Percentiles rank a stretch among this genome's conserved stretches.
phyloP scores from a whole-genome alignment of 2,329 filamentous ascomycete genomes.

The Orbilia blumenaviensis region DNA sequence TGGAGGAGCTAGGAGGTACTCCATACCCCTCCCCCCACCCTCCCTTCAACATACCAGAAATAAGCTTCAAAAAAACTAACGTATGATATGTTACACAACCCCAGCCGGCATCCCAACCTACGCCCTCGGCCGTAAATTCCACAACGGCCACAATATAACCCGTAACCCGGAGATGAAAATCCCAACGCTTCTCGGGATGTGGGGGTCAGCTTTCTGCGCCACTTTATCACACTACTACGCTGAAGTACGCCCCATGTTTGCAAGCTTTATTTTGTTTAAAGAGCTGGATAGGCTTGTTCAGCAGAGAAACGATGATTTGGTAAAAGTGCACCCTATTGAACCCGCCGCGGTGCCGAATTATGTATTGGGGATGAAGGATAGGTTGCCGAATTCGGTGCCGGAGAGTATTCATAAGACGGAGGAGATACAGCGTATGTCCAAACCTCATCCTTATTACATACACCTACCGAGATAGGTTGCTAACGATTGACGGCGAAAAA shows the following conservation, averaged over 20 bases:
- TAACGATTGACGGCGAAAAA: neutral
- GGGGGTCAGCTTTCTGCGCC: conserved; percentile 94
- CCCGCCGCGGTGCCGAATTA: conserved; percentile 92
- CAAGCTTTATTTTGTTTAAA: conserved; percentile 76
- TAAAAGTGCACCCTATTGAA: conserved; percentile 93
- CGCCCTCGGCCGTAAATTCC: conserved; percentile 85
- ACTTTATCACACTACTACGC: conserved; percentile 96
- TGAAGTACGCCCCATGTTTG: conserved; percentile 84
- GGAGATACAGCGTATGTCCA: conserved; percentile 36
- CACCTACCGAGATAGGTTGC: neutral
- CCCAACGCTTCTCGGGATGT: conserved; percentile 89
- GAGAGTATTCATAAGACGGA: conserved; percentile 75
- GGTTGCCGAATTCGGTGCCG: conserved; percentile 79
- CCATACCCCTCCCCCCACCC: neutral
- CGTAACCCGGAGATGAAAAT: conserved; percentile 83
- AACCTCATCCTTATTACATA: neutral
- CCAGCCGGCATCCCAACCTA: conserved; percentile 89
- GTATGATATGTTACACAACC: neutral
- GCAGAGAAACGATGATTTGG: conserved; percentile 81
- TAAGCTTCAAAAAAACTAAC: too few species aligned
- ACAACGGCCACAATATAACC: conserved; percentile 74
- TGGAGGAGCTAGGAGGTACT: conserved; percentile 71
- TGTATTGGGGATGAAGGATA: conserved; percentile 78
- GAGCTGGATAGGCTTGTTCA: conserved; percentile 83
- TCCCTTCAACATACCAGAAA: too few species aligned